Evolutionary conservation across 139 green algal genomes (phyloP), one percentile per base, ranked within the genome.

Genomic region (Coelastrella sp.): DNA sequence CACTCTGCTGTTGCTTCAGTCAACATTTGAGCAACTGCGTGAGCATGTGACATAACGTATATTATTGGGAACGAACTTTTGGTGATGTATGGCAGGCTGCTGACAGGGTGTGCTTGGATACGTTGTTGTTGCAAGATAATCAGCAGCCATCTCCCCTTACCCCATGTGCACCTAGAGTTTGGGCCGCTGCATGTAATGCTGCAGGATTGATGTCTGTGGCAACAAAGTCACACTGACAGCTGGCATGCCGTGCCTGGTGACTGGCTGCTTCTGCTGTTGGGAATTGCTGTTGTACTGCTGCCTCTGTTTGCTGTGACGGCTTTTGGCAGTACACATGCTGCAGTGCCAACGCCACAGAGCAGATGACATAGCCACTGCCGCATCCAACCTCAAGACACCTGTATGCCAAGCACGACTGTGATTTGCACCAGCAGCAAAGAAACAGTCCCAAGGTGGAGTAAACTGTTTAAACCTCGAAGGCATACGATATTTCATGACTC

Each of bases 311-410:
- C 67, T 34, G 35, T 23, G 81, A 79, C 41, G 27, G n/a, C 15
- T 32, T 34, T n/a, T 35, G 59, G 37, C 50, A 21, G 27, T 64
- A 35, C 51, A 84, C 59, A 9, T 62, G 38, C 41, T 75, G 62
- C 50, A 97, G 79, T 19, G 96, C 79, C 50, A 95, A 81, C 0
- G 92, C 94, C 0, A 95, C n/a, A 0, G 96, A 98, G 62, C 89
- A 91, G 53, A 94, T 89, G 8, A 98, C 92, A 76, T 96, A 98
- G 21, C 96, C 96, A 62, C 91, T 97, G 45, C 96, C 96, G 79
- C 90, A 92, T 4, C 96, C 96, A 35, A 98, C 63, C 80, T 98
- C 94, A 11, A 98, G 23, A 66, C 57, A 73, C 11, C 64, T 76
- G 64, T 13, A 37, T 8, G 17, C 57, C 3, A 13, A 38, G 25